Evolutionary conservation across 2,329 filamentous ascomycete species (phyloP).

Genomic region (Phialophora tarda): DNA sequence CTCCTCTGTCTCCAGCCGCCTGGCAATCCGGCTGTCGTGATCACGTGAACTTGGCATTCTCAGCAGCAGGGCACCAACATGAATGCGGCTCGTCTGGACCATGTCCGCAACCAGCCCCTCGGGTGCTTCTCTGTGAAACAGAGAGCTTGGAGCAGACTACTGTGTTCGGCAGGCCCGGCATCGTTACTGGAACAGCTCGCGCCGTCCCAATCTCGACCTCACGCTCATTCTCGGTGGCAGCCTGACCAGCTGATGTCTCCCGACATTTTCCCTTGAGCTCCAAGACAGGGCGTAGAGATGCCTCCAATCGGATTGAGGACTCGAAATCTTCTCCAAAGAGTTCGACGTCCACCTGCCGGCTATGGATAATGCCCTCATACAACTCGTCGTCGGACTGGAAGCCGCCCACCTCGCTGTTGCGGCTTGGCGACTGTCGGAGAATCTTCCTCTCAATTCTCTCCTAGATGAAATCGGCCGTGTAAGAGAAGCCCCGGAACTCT

Average conservation of each 20-base stretch:
- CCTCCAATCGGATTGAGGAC: background rate
- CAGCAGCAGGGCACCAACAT: background rate
- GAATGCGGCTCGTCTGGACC: background rate
- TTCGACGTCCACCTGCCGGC: background rate
- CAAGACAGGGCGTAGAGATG: background rate
- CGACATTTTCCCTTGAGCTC: background rate
- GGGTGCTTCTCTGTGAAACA: background rate
- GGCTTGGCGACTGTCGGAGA: background rate
- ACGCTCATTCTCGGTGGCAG: background rate
- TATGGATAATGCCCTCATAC: background rate
- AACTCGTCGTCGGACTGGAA: background rate
- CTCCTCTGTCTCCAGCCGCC: background rate
- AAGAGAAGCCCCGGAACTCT: slow-evolving; percentile 98
- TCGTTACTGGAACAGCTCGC: background rate
- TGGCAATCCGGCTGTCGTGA: background rate
- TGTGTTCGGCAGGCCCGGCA: background rate
- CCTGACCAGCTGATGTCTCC: background rate
- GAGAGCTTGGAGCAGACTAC: background rate
- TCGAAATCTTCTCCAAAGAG: background rate
- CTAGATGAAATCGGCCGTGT: slow-evolving; percentile 72
- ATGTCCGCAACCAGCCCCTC: background rate
- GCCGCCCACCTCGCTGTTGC: background rate
- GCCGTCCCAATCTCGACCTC: background rate
- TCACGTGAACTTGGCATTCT: slow-evolving; percentile 1
- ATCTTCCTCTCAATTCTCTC: slow-evolving; percentile 27